Evolutionary conservation across 352 stramenopile genomes (phyloP).

Genomic region (Hyaloperonospora arabidopsidis): DNA sequence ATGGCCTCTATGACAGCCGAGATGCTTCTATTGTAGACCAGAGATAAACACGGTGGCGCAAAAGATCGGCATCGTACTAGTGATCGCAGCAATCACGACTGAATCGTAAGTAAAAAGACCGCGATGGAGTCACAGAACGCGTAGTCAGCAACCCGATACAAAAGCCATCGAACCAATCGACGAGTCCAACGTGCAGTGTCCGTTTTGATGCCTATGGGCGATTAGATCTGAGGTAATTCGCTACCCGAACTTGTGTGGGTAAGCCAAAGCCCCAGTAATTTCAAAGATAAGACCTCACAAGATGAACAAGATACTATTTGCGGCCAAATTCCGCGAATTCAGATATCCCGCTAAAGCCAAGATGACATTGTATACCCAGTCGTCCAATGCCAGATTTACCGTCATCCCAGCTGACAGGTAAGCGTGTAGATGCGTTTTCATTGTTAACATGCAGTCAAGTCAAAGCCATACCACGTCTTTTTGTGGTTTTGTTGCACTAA

Average conservation of each 20-base stretch:
- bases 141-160: too few species aligned
- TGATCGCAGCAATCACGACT: slow-evolving; percentile 45
- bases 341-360: slow-evolving; percentile 61
- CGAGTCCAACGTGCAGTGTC: too few species aligned
- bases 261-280: slow-evolving; percentile 80
- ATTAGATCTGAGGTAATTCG: slow-evolving; percentile 71
- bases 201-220: slow-evolving; percentile 40
- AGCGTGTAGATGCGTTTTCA: slow-evolving; percentile 64
- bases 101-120: slow-evolving; percentile 56
- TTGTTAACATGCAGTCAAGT: slow-evolving; percentile 42
- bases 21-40: slow-evolving; percentile 67
- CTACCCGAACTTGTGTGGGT: slow-evolving; percentile 64
- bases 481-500: slow-evolving; percentile 74
- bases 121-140: too few species aligned
- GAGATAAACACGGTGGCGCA: slow-evolving; percentile 69
- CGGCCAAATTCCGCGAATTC: slow-evolving; percentile 53
- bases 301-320: slow-evolving; percentile 79
- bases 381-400: slow-evolving; percentile 65
- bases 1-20: slow-evolving; percentile 77
- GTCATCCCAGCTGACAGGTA: slow-evolving; percentile 62
- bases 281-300: slow-evolving; percentile 78
- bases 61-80: slow-evolving; percentile 59
- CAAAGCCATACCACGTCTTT: slow-evolving; percentile 69
- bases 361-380: slow-evolving; percentile 77
- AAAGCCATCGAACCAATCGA: too few species aligned